Base-by-base conservation (phyloP, 371 early-diverging fungal species). In the Mucor piriformis region DNA sequence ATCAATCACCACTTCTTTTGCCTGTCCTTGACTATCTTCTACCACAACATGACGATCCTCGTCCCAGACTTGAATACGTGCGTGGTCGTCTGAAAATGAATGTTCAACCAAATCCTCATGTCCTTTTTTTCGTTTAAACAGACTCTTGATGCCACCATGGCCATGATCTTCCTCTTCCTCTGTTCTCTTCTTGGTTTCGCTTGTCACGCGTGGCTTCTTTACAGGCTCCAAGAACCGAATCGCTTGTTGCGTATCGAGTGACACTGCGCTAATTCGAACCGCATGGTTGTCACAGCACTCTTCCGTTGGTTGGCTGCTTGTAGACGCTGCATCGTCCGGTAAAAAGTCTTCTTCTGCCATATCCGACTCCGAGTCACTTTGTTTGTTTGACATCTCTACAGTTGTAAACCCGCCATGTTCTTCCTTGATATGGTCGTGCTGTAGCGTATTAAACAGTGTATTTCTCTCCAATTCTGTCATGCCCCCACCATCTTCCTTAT, bases 161-260 rank as follows among this genome's bases (percentile, higher is more conserved):
- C 11, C 27, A 21, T 50, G 33, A 15, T 52, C 46, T 48, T 37
- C n/a, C 54, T 57, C 21, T 59, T 50, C 20, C 48, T 58, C 61
- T 38, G 46, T 38, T 11, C 73, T 64, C 2, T 67, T 70, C 33
- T 74, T 75, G 0, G 62, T 24, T 32, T 79, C 79, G 35, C 73
- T 79, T 11, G 54, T 52, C 52, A 42, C 16, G 20, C 56, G 61
- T 10, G 72, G 77, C 12, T 69, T n/a, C n/a, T n/a, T 76, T 18
- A 72, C 59, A 20, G 77, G 78, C 27, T 77, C 75, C 2, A 77
- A n/a, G 23, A 77, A 77, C 3, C 74, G 68, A 54, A 77, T 73
- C 2, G 68, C 66, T 44, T 67, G 69, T 21, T 55, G 51, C 35
- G 54, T 52, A 43, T 67, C 69, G 18, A 63, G 20, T 10, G 69